Evolutionary conservation across 176 grass and related monocot species (phyloP).

Genomic region (Dendrocalamus sinicus): DNA sequence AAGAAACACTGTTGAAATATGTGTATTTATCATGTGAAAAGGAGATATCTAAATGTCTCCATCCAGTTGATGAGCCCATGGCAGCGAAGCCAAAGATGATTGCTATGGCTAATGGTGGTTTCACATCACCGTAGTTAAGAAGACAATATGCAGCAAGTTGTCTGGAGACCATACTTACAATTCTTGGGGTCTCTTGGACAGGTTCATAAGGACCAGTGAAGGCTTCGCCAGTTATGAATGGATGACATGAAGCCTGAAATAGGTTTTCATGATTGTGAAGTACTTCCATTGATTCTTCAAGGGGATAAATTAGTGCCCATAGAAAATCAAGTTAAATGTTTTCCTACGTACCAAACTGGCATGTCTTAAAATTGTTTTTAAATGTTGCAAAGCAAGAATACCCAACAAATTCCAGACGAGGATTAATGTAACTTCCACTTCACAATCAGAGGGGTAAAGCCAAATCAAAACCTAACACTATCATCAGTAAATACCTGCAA

Average conservation of each 20-base stretch:
- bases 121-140: constrained; percentile 18
- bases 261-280: constrained; percentile 41
- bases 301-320: constrained; percentile 27
- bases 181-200: constrained; percentile 74
- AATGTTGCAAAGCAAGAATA: constrained; percentile 13
- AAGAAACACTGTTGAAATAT: constrained; percentile 18
- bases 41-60: constrained; percentile 19
- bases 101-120: constrained; percentile 2
- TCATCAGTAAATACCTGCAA: constrained; percentile 75
- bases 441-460: background rate
- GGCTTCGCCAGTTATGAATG: constrained; percentile 92
- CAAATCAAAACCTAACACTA: constrained; percentile 20
- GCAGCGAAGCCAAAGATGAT: constrained; percentile 25
- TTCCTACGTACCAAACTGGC: background rate
- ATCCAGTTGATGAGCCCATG: constrained; percentile 20
- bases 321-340: constrained; percentile 27
- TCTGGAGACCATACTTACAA: constrained; percentile 70
- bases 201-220: constrained; percentile 82
- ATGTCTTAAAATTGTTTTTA: background rate
- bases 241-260: constrained; percentile 91
- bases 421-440: constrained; percentile 29
- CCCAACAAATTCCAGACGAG: background rate
- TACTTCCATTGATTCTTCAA: constrained; percentile 35
- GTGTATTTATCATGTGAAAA: constrained; percentile 21
- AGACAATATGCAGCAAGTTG: constrained; percentile 30